Conservation (phyloP, 345 rosid species). For the Murraya paniculata region DNA sequence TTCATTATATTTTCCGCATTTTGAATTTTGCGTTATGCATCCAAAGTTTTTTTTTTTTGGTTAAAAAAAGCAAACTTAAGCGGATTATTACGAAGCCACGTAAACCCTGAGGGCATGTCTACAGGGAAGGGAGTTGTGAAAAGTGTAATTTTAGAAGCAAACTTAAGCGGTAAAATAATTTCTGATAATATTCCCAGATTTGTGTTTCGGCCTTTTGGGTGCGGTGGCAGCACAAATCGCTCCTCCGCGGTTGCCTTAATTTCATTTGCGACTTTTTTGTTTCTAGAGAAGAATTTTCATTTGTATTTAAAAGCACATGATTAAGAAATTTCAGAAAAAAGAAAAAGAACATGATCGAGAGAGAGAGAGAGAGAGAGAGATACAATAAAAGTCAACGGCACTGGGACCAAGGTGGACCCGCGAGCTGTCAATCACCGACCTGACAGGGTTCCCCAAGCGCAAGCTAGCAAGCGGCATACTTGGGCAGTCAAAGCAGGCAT, state of each 20-base stretch:
- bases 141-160: too few relatives aligned
- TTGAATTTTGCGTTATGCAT: too few relatives aligned
- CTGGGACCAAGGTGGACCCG: conserved; percentile 12
- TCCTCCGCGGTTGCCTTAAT: background rate
- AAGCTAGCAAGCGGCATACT: conserved; percentile 9
- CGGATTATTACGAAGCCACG: too few relatives aligned
- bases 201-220: too few relatives aligned
- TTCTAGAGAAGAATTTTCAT: too few relatives aligned
- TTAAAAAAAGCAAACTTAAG: too few relatives aligned
- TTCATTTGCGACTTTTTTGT: too few relatives aligned
- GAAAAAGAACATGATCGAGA: background rate
- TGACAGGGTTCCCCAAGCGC: conserved; percentile 14
- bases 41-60: too few relatives aligned
- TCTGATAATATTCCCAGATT: background rate
- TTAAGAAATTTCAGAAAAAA: too few relatives aligned
- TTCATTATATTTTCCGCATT: too few relatives aligned
- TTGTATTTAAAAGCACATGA: background rate
- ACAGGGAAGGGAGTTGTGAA: too few relatives aligned
- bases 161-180: background rate
- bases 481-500: conserved; percentile 10
- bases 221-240: background rate
- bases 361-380: background rate
- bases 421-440: conserved; percentile 8
- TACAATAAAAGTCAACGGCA: conserved; percentile 19
- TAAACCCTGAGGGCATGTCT: too few relatives aligned